These are phyloP conservation scores for Aspergillus novofumigatus DNA, from an alignment of 2,329 filamentous ascomycete species.

Conservation along the genomic window DNA sequence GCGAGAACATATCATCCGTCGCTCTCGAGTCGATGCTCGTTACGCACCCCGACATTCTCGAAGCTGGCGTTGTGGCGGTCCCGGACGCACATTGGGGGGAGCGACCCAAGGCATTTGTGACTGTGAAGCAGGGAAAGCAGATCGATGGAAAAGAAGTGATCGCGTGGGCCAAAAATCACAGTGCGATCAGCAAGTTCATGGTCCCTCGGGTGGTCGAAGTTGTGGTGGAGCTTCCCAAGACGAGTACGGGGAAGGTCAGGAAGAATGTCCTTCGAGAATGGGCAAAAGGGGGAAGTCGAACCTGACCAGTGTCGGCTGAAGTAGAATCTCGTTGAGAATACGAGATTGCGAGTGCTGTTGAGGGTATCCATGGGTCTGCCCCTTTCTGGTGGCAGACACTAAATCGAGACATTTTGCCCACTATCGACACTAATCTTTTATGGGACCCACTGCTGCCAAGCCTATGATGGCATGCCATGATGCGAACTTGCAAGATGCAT, in stretches of 20 bases:
- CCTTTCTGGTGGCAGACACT: not conserved
- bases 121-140: conserved; percentile 63
- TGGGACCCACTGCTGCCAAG: not conserved
- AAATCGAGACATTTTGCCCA: too few species aligned
- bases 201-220: conserved; percentile 69
- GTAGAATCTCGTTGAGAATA: not conserved
- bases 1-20: conserved; percentile 94
- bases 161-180: conserved; percentile 76
- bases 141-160: conserved; percentile 68
- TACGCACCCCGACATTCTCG: conserved; percentile 82
- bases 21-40: conserved; percentile 86
- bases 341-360: not conserved
- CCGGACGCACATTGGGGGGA: conserved; percentile 92
- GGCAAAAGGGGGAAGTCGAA: conserved; percentile 58
- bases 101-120: conserved; percentile 89
- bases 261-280: conserved; percentile 90
- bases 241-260: conserved; percentile 91
- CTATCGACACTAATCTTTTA: not conserved
- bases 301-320: conserved; percentile 4
- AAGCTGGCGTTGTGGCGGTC: conserved; percentile 86
- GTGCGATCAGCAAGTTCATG: conserved; percentile 88
- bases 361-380: not conserved
- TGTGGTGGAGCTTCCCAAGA: conserved; percentile 88
- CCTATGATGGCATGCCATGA: not conserved
- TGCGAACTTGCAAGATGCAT: not conserved